Percentiles rank a stretch among this genome's conserved stretches.
Conservation (phyloP, 805 yeast species). For the Komagataella ulmi region DNA sequence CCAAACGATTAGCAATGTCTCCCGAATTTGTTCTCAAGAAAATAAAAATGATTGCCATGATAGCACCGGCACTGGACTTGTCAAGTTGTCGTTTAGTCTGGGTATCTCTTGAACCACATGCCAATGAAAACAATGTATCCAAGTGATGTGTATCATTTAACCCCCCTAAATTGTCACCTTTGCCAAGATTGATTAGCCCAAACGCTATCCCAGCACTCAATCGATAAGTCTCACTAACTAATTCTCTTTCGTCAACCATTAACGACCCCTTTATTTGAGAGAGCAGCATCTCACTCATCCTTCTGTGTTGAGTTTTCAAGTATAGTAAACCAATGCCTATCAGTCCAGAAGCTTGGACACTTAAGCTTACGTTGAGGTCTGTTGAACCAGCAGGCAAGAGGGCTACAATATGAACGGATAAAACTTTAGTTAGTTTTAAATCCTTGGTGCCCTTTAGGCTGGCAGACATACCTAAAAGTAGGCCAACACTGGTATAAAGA, state of each 20-base stretch:
- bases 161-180: constrained; percentile 45
- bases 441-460: constrained; percentile 77
- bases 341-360: constrained; percentile 86
- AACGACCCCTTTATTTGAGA: constrained; percentile 41
- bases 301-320: constrained; percentile 62
- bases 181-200: constrained; percentile 75
- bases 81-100: constrained; percentile 46
- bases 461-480: constrained; percentile 87
- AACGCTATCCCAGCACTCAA: constrained; percentile 80
- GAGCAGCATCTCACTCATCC: constrained; percentile 71
- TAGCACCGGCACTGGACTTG: constrained; percentile 60
- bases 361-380: constrained; percentile 69
- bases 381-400: constrained; percentile 83
- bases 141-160: constrained; percentile 51
- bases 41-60: constrained; percentile 62
- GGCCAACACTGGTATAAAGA: constrained; percentile 71
- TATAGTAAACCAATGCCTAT: constrained; percentile 84
- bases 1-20: constrained; percentile 46
- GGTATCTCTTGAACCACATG: constrained; percentile 43
- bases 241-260: constrained; percentile 36
- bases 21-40: constrained; percentile 54
- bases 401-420: constrained; percentile 89
- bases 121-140: constrained; percentile 43
- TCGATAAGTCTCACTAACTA: constrained; percentile 68
- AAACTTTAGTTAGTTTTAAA: constrained; percentile 73